Evolutionary conservation across 139 green algal genomes (phyloP).

Genomic region (Eudorina sp.): DNA sequence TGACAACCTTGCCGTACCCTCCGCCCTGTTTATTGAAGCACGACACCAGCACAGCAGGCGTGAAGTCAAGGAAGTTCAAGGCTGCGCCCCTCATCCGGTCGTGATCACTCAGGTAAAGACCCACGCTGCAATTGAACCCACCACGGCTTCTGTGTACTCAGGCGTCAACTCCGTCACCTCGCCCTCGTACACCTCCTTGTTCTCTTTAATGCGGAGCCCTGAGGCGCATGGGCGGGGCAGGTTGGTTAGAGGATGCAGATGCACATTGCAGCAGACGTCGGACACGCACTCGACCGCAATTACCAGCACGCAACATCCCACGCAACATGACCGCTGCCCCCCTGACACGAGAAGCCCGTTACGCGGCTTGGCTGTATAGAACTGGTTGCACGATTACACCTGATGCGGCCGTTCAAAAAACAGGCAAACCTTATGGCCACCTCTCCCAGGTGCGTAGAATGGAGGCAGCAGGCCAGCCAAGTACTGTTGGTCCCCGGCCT

Average conservation of each 20-base stretch:
- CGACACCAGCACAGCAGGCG: too few relatives aligned
- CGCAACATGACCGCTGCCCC: too few relatives aligned
- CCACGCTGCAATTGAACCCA: background rate
- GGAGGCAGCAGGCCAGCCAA: too few relatives aligned
- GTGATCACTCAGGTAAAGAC: background rate
- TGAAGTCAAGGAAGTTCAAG: too few relatives aligned
- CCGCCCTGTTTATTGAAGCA: conserved; percentile 49
- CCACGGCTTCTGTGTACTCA: conserved; percentile 88
- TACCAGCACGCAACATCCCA: too few relatives aligned
- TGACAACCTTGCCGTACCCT: conserved; percentile 89
- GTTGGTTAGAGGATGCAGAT: background rate
- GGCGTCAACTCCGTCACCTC: conserved; percentile 98
- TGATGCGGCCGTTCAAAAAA: background rate
- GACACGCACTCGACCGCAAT: too few relatives aligned
- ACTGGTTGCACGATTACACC: too few relatives aligned
- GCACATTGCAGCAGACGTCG: too few relatives aligned
- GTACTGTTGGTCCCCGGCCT: too few relatives aligned
- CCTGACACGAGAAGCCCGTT: too few relatives aligned
- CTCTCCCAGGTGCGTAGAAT: too few relatives aligned
- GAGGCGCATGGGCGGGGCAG: background rate
- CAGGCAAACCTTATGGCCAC: background rate
- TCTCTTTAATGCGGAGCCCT: conserved; percentile 99
- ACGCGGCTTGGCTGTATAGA: too few relatives aligned
- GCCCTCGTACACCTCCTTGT: conserved; percentile 99
- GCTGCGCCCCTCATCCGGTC: background rate